Percentiles rank a stretch among this genome's conserved stretches.
These are phyloP conservation scores for Colletotrichum sp. DNA, from an alignment of 2,329 filamentous ascomycete species.

Conservation along the genomic window DNA sequence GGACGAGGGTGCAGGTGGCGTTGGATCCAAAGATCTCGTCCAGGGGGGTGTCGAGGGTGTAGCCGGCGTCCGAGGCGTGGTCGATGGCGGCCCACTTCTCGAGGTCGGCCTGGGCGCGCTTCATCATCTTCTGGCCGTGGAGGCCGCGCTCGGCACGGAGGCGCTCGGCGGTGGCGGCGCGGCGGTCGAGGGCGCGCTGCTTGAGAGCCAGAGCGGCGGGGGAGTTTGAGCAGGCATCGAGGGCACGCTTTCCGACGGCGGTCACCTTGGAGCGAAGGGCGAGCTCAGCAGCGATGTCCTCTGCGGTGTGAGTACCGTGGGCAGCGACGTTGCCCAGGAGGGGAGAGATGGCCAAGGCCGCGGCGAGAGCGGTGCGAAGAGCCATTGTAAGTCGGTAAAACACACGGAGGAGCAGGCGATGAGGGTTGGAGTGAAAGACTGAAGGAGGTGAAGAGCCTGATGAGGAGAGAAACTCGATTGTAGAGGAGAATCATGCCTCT, in stretches of 20 bases:
- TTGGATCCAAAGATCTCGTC: slow-evolving; percentile 27
- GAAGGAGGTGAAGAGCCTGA: slow-evolving; percentile 1
- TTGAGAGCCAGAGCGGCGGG: slow-evolving; percentile 42
- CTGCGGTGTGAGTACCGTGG: slow-evolving; percentile 36
- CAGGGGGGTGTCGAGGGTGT: slow-evolving; percentile 35
- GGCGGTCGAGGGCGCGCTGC: slow-evolving; percentile 42
- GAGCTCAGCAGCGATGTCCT: slow-evolving; percentile 32
- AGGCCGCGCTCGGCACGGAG: slow-evolving; percentile 42
- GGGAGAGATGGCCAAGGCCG: slow-evolving; percentile 12
- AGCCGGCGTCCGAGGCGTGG: slow-evolving; percentile 33
- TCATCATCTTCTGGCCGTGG: slow-evolving; percentile 33
- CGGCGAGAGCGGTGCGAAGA: slow-evolving; percentile 2
- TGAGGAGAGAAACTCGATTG: not conserved
- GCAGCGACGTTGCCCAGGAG: slow-evolving; percentile 29
- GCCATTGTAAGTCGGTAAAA: not conserved
- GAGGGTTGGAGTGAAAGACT: not conserved
- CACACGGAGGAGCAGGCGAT: not conserved
- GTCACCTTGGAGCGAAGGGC: slow-evolving; percentile 37
- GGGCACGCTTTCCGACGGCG: slow-evolving; percentile 36
- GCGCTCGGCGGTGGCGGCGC: slow-evolving; percentile 39
- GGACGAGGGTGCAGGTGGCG: slow-evolving; percentile 17
- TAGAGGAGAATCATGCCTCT: not conserved
- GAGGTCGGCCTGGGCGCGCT: slow-evolving; percentile 35
- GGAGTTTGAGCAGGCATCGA: slow-evolving; percentile 43
- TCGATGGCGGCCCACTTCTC: slow-evolving; percentile 36